Evolutionary conservation across 352 stramenopile species (phyloP).

Genomic region (Phytophthora melonis): DNA sequence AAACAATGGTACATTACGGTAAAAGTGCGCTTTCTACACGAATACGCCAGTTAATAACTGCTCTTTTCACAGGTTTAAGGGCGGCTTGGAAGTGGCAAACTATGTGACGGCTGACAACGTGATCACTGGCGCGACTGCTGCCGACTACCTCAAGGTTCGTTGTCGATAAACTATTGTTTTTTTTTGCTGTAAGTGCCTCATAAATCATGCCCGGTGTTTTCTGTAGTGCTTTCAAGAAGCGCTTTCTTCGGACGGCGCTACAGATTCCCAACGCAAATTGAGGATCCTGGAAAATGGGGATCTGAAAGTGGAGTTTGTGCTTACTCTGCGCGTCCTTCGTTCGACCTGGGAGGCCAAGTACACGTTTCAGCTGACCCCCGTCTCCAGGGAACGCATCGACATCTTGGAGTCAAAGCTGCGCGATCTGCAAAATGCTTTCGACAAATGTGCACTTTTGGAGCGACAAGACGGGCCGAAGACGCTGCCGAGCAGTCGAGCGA

Average conservation of each 20-base stretch:
- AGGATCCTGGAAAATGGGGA: too few species aligned
- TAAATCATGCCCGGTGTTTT: too few species aligned
- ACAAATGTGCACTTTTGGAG: too few species aligned
- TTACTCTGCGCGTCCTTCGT: too few species aligned
- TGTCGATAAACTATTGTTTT: background rate
- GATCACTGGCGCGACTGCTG: slow-evolving; percentile 4
- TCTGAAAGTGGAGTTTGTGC: too few species aligned
- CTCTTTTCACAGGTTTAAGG: slow-evolving; percentile 21
- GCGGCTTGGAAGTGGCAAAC: slow-evolving; percentile 11
- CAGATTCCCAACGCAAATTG: background rate
- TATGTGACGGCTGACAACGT: slow-evolving; percentile 25
- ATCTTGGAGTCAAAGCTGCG: too few species aligned
- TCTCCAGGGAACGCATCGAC: too few species aligned
- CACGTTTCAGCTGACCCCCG: too few species aligned
- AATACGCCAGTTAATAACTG: background rate
- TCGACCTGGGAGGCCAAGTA: too few species aligned
- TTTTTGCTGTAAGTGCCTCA: background rate
- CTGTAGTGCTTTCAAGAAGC: background rate
- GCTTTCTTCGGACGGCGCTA: background rate
- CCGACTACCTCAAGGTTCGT: slow-evolving; percentile 25
- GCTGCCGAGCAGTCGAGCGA: background rate
- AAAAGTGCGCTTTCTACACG: too few species aligned
- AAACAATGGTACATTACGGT: too few species aligned
- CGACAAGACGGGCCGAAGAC: background rate
- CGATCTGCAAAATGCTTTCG: background rate